Evolutionary conservation across 164 flowering plant genomes (phyloP).

Genomic region (Cinnamomum micranthum): DNA sequence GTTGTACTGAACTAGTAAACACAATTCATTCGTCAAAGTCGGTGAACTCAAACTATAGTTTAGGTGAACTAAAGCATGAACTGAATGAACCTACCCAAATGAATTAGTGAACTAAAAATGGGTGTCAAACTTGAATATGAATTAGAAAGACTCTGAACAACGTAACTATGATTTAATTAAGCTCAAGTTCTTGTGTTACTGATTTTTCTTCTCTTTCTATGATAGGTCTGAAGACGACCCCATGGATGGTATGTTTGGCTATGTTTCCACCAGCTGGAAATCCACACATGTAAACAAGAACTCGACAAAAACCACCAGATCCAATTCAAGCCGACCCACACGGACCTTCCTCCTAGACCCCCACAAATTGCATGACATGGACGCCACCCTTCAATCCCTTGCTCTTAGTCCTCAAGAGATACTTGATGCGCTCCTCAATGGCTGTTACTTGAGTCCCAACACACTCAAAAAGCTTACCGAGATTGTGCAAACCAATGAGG

Average conservation of each 20-base stretch:
- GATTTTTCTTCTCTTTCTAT: not conserved
- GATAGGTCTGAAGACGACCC: constrained; percentile 73
- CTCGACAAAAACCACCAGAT: constrained; percentile 10
- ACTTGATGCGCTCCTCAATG: constrained; percentile 45
- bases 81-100: too few relatives aligned
- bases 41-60: not conserved
- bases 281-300: constrained; percentile 19
- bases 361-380: constrained; percentile 63
- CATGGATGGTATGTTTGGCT: constrained; percentile 91
- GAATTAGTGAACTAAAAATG: too few relatives aligned
- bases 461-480: constrained; percentile 53
- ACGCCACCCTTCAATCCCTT: constrained; percentile 50
- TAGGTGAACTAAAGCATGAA: not conserved
- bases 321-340: constrained; percentile 21
- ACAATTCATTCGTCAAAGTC: too few relatives aligned
- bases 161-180: too few relatives aligned
- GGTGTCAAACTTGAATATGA: too few relatives aligned
- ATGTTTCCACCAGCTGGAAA: constrained; percentile 51
- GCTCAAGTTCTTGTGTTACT: not conserved
- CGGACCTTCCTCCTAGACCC: constrained; percentile 66
- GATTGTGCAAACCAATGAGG: constrained; percentile 55
- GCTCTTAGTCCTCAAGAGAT: constrained; percentile 46
- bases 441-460: constrained; percentile 41
- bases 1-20: too few relatives aligned
- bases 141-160: not conserved